phyloP scores from a whole-genome alignment of 305 asterid species.

The Solanum hybrid region DNA sequence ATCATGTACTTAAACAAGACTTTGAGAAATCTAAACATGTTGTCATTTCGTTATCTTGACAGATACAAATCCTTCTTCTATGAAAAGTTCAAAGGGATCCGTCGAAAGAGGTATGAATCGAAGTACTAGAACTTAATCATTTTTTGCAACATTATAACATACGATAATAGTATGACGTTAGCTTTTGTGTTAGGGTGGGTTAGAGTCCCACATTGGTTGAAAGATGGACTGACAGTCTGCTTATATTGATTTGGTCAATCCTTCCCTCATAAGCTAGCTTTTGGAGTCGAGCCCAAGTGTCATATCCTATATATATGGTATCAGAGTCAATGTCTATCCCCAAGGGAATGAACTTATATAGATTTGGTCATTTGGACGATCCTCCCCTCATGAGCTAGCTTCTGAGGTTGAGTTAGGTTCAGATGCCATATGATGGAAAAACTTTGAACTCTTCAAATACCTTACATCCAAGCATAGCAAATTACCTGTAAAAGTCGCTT shows the following conservation, averaged over 20 bases:
- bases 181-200: background rate
- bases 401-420: background rate
- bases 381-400: background rate
- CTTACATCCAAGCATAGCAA: background rate
- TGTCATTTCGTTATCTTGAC: slow-evolving; percentile 9
- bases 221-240: background rate
- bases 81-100: slow-evolving; percentile 33
- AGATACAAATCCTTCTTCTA: slow-evolving; percentile 28
- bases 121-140: background rate
- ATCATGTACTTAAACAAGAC: background rate
- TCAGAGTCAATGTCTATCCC: background rate
- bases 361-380: background rate
- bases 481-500: background rate
- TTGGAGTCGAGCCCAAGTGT: background rate
- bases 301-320: background rate
- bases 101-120: slow-evolving; percentile 39
- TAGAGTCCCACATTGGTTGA: background rate
- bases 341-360: background rate
- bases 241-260: background rate
- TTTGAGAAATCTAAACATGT: background rate
- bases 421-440: background rate
- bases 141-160: background rate
- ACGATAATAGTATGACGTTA: background rate
- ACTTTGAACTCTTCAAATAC: background rate
- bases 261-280: background rate